Conservation (phyloP, 257 asterid genomes). For the Fraxinus anomala region DNA sequence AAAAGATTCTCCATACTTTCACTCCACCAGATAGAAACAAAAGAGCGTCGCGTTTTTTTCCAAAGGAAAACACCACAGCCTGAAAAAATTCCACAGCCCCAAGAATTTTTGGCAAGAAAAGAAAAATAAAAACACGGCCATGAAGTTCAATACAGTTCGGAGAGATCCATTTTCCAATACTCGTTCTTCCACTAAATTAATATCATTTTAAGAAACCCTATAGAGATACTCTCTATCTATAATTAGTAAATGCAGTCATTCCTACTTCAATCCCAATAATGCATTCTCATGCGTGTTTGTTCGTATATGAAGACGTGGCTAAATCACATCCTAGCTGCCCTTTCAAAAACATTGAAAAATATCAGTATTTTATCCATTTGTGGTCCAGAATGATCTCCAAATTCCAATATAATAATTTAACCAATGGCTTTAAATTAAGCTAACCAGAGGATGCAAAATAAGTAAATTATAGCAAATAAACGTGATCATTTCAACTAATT, state of each 20-base stretch:
- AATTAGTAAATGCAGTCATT: background rate
- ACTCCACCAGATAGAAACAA: background rate
- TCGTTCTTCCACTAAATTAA: constrained; percentile 18
- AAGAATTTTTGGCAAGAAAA: background rate
- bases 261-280: constrained; percentile 19
- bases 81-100: constrained; percentile 29
- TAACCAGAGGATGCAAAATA: background rate
- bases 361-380: constrained; percentile 2
- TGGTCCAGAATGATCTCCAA: constrained; percentile 22
- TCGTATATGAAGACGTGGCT: constrained; percentile 32
- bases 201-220: constrained; percentile 21
- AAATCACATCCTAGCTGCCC: constrained; percentile 31
- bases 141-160: background rate
- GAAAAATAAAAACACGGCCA: background rate
- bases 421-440: background rate
- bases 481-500: background rate
- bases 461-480: background rate
- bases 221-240: constrained; percentile 22
- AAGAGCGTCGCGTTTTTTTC: constrained; percentile 30
- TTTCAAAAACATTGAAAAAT: background rate
- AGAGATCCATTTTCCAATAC: background rate
- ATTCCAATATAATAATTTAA: constrained; percentile 24
- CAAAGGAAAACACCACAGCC: constrained; percentile 40
- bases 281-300: background rate
- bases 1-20: background rate